phyloP scores from a whole-genome alignment of 2,329 filamentous ascomycete species.

The Cephalotrichum gorgonifer region DNA sequence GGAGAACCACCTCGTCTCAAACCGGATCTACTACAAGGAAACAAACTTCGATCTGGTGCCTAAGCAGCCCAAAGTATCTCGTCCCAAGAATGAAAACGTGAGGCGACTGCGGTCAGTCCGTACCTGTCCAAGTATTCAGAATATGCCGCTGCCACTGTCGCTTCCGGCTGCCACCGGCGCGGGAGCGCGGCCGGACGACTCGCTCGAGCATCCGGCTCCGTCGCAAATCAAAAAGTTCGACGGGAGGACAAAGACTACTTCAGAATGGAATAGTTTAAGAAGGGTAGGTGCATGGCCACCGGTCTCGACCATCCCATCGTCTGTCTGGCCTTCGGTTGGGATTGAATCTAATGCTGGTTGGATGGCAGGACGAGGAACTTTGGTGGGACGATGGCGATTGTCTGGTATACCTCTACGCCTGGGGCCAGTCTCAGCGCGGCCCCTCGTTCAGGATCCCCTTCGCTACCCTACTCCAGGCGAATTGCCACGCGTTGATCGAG shows the following conservation, averaged over 20 bases:
- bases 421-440: slow-evolving; percentile 52
- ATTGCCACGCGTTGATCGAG: slow-evolving; percentile 51
- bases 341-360: not conserved
- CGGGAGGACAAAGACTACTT: slow-evolving; percentile 31
- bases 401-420: slow-evolving; percentile 56
- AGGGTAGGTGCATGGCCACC: no score
- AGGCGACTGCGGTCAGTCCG: no score
- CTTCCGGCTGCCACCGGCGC: no score
- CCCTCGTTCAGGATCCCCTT: slow-evolving; percentile 60
- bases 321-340: not conserved
- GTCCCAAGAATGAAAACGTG: no score
- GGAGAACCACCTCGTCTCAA: no score
- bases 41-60: no score
- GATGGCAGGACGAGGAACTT: slow-evolving; percentile 55
- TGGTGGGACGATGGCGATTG: slow-evolving; percentile 62
- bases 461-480: slow-evolving; percentile 40
- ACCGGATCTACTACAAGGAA: no score
- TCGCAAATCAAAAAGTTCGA: slow-evolving; percentile 37
- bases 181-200: slow-evolving; percentile 6
- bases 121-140: no score
- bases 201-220: not conserved
- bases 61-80: no score
- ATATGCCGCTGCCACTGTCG: no score
- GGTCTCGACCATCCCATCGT: not conserved
- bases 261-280: slow-evolving; percentile 35